Evolutionary conservation across 495 filamentous ascomycete species (phyloP).

Genomic region (Tuber brumale): DNA sequence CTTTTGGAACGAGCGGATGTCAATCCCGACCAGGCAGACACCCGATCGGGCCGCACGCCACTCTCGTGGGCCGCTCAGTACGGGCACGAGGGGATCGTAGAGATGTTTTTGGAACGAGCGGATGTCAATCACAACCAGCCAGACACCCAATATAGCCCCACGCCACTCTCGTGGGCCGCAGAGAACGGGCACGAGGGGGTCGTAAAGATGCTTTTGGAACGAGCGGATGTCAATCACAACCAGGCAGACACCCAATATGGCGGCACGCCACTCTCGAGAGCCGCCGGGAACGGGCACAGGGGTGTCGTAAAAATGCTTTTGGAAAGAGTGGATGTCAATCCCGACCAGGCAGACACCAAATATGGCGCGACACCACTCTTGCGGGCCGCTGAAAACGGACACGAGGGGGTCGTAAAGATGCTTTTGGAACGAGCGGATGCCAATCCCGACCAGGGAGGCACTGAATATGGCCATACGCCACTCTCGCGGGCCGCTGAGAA

Average conservation of each 20-base stretch:
- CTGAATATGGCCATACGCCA: no score
- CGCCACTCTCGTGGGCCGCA: not conserved
- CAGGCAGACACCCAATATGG: no score
- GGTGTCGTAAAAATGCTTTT: not conserved
- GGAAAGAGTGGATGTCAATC: not conserved
- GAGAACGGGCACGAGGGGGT: not conserved
- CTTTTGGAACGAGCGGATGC: no score
- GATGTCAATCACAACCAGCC: no score
- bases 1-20: not conserved
- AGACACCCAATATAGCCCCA: no score
- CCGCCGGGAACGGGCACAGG: rapidly evolving
- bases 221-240: not conserved
- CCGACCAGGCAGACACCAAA: not conserved
- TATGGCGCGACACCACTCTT: not conserved
- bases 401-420: no score
- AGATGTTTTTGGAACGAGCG: no score
- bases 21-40: not conserved
- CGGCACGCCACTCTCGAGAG: not conserved
- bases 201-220: not conserved
- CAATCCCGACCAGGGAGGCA: no score
- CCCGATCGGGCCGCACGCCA: not conserved
- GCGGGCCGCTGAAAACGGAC: no score
- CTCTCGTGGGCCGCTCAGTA: no score
- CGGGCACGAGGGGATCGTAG: no score
- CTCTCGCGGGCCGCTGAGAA: not conserved